Evolutionary conservation across 306 rosid genomes (phyloP), one percentile per base, ranked within the genome.

Genomic region (Lathyrus tuberosus): DNA sequence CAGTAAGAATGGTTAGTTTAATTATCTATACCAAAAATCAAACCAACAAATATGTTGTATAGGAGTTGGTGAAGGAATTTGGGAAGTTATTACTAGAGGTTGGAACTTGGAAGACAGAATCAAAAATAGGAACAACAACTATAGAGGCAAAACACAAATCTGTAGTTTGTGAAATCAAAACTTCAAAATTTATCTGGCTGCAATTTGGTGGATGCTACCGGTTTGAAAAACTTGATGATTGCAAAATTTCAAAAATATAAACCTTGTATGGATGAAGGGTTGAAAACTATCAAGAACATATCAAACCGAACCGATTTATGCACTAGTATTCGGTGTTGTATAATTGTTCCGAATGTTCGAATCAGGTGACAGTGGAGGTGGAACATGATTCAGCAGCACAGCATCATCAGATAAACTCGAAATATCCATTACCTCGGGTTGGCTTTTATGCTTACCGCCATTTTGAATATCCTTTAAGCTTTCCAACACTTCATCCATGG

Each of bases 301-400:
- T 53, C 33, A 53, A 38, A 65, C 17, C 37, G 65, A 51, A 31
- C 47, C 10, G 35, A 14, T 67, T 85, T 67, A 89, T 43, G 73
- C 75, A 14, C 93, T 91, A 24, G 68, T 35, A 66, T 76, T 86
- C 62, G 94, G 81, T 31, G 86, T 85, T 28, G 89, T 68, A 42
- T 81, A 68, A 38, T 70, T 62, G 83, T 88, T 87, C 8, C 2
- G 51, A 17, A 66, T 40, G 52, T 72, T 70, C 59, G 81, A 57
- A 76, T 80, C 91, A 4, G 86, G 95, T 6, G 96, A 89, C 51
- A 73, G 61, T n/a, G 86, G 78, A 63, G 70, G 80, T 9, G 84
- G 76, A 9, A 59, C 87, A 71, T 69, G 82, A 80, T 83, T 81
- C 15, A 86, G 66, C 67, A 83, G 42, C 62, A 73, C 83, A 40